Conservation (phyloP, 106 monocot species). For the Triglochin maritima region DNA sequence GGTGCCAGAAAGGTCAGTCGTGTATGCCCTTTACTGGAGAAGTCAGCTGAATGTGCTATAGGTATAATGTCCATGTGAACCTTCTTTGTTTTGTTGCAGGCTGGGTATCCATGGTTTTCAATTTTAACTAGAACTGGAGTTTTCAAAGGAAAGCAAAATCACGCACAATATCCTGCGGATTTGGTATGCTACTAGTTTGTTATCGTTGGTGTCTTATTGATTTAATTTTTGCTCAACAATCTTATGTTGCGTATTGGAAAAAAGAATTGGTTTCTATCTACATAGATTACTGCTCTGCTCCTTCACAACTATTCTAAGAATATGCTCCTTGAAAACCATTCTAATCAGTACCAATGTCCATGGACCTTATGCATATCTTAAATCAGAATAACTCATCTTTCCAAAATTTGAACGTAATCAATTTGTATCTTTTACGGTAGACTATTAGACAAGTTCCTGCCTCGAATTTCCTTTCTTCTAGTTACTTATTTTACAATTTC, state of each 20-base stretch:
- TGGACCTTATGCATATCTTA: no score
- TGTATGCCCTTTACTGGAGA: no score
- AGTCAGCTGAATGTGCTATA: not conserved
- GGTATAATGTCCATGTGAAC: not conserved
- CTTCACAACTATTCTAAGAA: no score
- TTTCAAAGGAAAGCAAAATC: conserved; percentile 67
- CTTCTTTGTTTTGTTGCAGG: conserved; percentile 20
- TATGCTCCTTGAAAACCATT: no score
- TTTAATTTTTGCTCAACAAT: not conserved
- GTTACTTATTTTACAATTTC: not conserved
- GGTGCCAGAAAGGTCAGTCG: conserved; percentile 67
- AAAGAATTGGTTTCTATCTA: no score
- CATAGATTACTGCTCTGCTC: no score
- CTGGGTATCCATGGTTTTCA: conserved; percentile 84
- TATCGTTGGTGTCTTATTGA: not conserved
- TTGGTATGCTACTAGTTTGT: conserved; percentile 28
- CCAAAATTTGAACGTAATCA: not conserved
- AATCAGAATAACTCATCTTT: no score
- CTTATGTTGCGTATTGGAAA: no score
- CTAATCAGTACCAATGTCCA: no score
- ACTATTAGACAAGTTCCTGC: not conserved
- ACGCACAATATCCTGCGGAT: conserved; percentile 66
- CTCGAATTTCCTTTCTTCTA: not conserved
- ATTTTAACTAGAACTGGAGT: conserved; percentile 92
- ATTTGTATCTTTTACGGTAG: not conserved